These are phyloP conservation scores for Filosporella fistucella DNA, from an alignment of 495 filamentous ascomycete species.

Conservation along the genomic window DNA sequence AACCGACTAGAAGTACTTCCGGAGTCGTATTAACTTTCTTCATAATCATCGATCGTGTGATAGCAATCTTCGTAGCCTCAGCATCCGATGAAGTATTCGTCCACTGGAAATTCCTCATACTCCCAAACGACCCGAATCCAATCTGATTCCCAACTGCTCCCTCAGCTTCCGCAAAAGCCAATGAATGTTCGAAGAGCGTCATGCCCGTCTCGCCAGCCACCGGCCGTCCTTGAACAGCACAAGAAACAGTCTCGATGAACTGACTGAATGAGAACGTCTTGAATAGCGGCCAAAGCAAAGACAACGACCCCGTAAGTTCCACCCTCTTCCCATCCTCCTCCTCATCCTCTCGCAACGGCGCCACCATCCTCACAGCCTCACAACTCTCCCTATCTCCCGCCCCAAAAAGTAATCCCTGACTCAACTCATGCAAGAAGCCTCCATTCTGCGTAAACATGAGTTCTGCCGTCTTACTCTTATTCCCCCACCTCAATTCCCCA, in stretches of 20 bases:
- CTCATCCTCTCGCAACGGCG: conserved; percentile 26
- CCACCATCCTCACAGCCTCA: conserved; percentile 65
- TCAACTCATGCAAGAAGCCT: conserved; percentile 63
- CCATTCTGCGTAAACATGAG: conserved; percentile 72
- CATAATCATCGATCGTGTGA: conserved; percentile 54
- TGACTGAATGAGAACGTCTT: conserved; percentile 75
- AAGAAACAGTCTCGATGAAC: conserved; percentile 81
- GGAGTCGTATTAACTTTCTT: conserved; percentile 73
- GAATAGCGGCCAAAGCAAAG: conserved; percentile 85
- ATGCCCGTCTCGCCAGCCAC: conserved; percentile 85
- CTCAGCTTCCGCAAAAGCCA: conserved; percentile 95
- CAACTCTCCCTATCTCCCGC: conserved; percentile 65
- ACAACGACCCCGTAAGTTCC: conserved; percentile 61
- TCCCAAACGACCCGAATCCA: conserved; percentile 61
- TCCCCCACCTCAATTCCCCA: conserved; percentile 66
- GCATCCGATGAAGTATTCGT: conserved; percentile 22
- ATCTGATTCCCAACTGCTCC: conserved; percentile 73
- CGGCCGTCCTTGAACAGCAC: conserved; percentile 81
- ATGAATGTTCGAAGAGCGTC: conserved; percentile 93
- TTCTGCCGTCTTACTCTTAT: conserved; percentile 56
- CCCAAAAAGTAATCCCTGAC: conserved; percentile 65
- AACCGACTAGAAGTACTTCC: conserved; percentile 77
- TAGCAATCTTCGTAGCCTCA: conserved; percentile 40
- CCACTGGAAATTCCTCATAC: conserved; percentile 20
- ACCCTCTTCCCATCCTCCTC: conserved; percentile 35